Conservation (phyloP, 108 stramenopile genomes). For the Phaeodactylum tricornutum region DNA sequence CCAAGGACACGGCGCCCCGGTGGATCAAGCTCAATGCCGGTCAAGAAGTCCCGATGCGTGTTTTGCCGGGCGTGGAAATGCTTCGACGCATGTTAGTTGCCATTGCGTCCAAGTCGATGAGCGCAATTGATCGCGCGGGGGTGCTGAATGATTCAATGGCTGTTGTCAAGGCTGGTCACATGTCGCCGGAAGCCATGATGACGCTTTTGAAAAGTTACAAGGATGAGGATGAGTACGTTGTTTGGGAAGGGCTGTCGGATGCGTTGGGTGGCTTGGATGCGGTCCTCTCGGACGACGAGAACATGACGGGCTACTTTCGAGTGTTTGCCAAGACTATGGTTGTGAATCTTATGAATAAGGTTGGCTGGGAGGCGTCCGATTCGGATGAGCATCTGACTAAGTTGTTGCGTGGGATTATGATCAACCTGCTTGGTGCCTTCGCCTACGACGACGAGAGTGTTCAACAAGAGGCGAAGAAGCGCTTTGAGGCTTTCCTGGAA, state of each 20-base stretch:
- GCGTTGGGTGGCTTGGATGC: slow-evolving; percentile 66
- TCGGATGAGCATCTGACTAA: slow-evolving; percentile 80
- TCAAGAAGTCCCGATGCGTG: slow-evolving; percentile 92
- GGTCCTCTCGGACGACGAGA: slow-evolving; percentile 62
- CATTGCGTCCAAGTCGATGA: slow-evolving; percentile 47
- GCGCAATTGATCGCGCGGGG: slow-evolving; percentile 79
- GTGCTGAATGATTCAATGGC: slow-evolving; percentile 84
- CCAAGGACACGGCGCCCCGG: slow-evolving; percentile 23
- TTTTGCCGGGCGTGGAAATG: slow-evolving; percentile 72
- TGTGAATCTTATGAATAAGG: slow-evolving; percentile 34
- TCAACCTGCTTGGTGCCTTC: slow-evolving; percentile 69
- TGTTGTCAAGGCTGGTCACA: slow-evolving; percentile 82
- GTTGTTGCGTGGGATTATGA: slow-evolving; percentile 81
- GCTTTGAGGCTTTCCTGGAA: slow-evolving; percentile 64
- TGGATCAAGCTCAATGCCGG: slow-evolving; percentile 96
- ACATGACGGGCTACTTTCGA: slow-evolving; percentile 43
- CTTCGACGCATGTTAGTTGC: slow-evolving; percentile 51
- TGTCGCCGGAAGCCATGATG: slow-evolving; percentile 72
- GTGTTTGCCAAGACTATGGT: slow-evolving; percentile 59
- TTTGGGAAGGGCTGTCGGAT: slow-evolving; percentile 72
- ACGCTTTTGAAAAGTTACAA: slow-evolving; percentile 65
- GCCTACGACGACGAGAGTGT: slow-evolving; percentile 71
- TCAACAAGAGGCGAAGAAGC: slow-evolving; percentile 57
- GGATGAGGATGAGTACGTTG: slow-evolving; percentile 81
- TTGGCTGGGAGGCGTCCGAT: slow-evolving; percentile 82